A percentile compares a stretch with the other conserved stretches of the same genome.
Conservation (phyloP, 2,329 filamentous ascomycete species). For the Fonsecaea pedrosoi region DNA sequence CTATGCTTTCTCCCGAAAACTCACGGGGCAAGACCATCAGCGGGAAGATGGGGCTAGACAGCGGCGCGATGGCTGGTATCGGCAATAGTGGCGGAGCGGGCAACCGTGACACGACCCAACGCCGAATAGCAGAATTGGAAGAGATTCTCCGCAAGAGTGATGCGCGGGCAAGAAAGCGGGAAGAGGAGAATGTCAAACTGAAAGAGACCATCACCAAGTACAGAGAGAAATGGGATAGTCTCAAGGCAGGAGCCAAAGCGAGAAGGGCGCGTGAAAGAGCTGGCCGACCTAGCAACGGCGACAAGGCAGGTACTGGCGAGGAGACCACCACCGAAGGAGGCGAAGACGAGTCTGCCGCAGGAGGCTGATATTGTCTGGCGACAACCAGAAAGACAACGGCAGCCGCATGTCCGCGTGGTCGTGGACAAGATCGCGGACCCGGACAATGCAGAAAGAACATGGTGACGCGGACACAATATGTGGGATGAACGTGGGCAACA, state of each 20-base stretch:
- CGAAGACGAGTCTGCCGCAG: conserved; percentile 8
- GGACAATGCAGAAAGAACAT: background rate
- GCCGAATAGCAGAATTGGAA: conserved; percentile 69
- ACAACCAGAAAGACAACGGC: background rate
- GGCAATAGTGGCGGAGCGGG: conserved; percentile 42
- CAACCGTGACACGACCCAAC: conserved; percentile 55
- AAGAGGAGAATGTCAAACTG: conserved; percentile 66
- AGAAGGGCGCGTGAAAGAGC: conserved; percentile 44
- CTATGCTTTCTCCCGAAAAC: conserved; percentile 36
- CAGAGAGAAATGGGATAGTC: conserved; percentile 70
- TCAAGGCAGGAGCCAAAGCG: conserved; percentile 68
- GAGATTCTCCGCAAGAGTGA: conserved; percentile 65
- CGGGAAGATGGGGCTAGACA: conserved; percentile 20
- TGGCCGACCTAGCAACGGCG: conserved; percentile 10
- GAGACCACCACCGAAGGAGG: conserved; percentile 7
- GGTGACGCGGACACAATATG: background rate
- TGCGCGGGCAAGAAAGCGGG: conserved; percentile 69
- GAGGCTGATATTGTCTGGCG: background rate
- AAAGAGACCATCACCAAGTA: conserved; percentile 63
- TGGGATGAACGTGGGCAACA: background rate
- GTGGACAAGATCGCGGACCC: background rate
- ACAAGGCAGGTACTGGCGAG: conserved; percentile 9
- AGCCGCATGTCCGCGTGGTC: background rate
- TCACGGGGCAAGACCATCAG: conserved; percentile 37
- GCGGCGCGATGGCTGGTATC: conserved; percentile 6